Base-by-base conservation (phyloP, 805 yeast species). In the Candida succiphila region DNA sequence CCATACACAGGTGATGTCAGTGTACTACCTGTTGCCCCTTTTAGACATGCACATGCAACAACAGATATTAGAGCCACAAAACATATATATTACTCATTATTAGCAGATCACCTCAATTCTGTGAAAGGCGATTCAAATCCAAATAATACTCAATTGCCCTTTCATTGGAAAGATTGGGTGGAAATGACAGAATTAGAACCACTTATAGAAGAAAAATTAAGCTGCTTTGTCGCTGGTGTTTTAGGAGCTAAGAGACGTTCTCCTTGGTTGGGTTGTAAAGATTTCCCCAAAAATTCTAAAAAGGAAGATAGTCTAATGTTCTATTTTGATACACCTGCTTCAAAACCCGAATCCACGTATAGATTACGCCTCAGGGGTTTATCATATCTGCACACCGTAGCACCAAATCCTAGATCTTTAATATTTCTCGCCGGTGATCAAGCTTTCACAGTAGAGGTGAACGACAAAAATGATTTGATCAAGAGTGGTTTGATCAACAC, bases 141-240 rank as follows among this genome's bases (percentile, higher is more conserved):
- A n/a, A n/a, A n/a, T n/a, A n/a, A n/a, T n/a, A n/a, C n/a, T 0
- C 56, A 49, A 14, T 51, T 60, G 29, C 57, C 49, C 15, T 72
- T 72, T 51, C 71, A 70, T 41, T 72, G 78, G 78, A 60, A 58
- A 36, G 78, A 72, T 46, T 72, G 76, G 68, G 60, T 62, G 4
- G 75, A 71, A 37, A 54, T 70, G 53, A 58, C 63, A 7, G 52
- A 56, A 17, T 49, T 68, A 39, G 53, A 60, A 31, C 64, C 63
- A 0, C 37, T 61, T 21, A 34, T 60, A 5, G 50, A 46, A 24
- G 65, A 61, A 38, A 61, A 55, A 33, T 69, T 70, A 27, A 56
- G 48, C 33, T 68, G 75, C 47, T 53, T 55, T 30, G 49, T 67
- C 32, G 60, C 69, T 16, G 71, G 71, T 38, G 64, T 67, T 2